Evolutionary conservation across 805 yeast genomes (phyloP), one percentile per base, ranked within the genome.

Genomic region (Monosporozyma aerobia): DNA sequence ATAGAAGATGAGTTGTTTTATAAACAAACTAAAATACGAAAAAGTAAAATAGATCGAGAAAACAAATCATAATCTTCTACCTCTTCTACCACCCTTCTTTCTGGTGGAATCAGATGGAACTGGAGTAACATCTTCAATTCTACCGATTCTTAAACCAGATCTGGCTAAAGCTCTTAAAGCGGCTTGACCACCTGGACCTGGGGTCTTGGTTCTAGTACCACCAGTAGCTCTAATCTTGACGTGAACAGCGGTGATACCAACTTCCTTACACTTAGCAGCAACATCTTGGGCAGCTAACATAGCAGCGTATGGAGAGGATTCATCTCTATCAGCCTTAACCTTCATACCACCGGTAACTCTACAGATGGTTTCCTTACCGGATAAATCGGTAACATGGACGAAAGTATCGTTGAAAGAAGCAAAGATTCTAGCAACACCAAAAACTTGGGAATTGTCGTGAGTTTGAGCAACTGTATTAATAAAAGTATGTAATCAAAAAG

Each of bases 31-130:
- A 19, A 40, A 40, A 40, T 39, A 39, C 41, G 13, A 19, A 40
- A 40, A 19, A n/a, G 44, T 19, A 40, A 40, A 19, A n/a, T 40
- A 10, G 25, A 40, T n/a, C 6, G 27, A 9, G 29, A 19, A 43
- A 43, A 46, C 48, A 54, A 67, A 67, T 79, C 78, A 88, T 80
- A 90, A 86, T 87, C 99, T 90, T 86, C 99, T 92, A 92, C 99
- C 99, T 85, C 99, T 90, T 84, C 99, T 94, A 88, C 99, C 99
- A 89, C 99, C 99, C 95, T 94, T 95, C 89, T 92, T 88, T 87
- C 99, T 94, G 78, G 99, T 95, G 72, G 98, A 90, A 80, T 94
- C 99, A 68, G 99, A 94, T 78, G 99, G 99, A 71, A 94, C 90
- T 78, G 99, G 99, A 69, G 99, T 94, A 68, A 94, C 99, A 78